A percentile compares a stretch with the other conserved stretches of the same genome.
Conservation (phyloP, 495 filamentous ascomycete genomes). For the Oleoguttula mirabilis region DNA sequence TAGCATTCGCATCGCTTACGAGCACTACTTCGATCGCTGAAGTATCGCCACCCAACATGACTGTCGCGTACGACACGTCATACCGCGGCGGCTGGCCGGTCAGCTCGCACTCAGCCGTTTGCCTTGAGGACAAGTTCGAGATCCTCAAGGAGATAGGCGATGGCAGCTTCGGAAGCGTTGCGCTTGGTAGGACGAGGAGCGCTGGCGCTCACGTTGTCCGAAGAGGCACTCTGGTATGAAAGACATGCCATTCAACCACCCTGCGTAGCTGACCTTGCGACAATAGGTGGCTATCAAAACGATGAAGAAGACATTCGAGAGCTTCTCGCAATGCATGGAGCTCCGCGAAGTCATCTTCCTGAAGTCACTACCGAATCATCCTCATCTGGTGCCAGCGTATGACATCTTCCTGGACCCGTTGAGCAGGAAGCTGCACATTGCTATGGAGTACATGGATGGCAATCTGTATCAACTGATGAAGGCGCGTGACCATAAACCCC, state of each 20-base stretch:
- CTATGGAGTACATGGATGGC: conserved; percentile 99
- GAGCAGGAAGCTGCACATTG: conserved; percentile 91
- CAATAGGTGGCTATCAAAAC: conserved; percentile 93
- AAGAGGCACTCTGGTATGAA: conserved; percentile 79
- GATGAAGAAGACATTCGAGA: conserved; percentile 99
- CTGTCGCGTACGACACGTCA: conserved; percentile 27
- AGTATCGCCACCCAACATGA: conserved; percentile 25
- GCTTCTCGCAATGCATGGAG: conserved; percentile 76
- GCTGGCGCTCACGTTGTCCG: conserved; percentile 82
- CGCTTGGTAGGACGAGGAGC: conserved; percentile 76
- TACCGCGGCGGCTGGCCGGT: conserved; percentile 28
- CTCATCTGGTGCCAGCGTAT: conserved; percentile 87
- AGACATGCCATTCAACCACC: neutral
- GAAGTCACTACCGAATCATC: conserved; percentile 70
- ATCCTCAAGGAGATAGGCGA: conserved; percentile 96
- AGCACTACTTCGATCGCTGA: no score
- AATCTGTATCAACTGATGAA: conserved; percentile 99
- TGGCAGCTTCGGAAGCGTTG: conserved; percentile 96
- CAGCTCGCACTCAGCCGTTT: conserved; percentile 13
- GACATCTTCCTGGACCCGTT: conserved; percentile 98
- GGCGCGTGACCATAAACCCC: conserved; percentile 80
- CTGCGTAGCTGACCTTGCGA: conserved; percentile 7
- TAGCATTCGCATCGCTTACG: conserved; percentile 10
- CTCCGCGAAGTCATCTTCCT: conserved; percentile 95
- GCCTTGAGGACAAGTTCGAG: conserved; percentile 69